Conservation (phyloP, 805 yeast genomes). For the Wickerhamiella lipophila region DNA sequence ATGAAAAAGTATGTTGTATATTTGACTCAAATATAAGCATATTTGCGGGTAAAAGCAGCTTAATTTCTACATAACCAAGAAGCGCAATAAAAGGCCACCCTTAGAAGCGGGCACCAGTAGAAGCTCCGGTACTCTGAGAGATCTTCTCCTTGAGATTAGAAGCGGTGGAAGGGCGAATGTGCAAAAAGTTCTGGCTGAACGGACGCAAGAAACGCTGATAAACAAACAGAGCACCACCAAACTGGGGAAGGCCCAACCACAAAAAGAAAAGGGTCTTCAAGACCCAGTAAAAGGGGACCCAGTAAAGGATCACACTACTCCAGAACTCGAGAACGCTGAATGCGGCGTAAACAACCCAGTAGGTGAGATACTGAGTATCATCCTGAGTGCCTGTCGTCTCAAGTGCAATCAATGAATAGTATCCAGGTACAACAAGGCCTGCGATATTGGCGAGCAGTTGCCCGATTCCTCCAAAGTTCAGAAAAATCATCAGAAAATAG, state of each 20-base stretch:
- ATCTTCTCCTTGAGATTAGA: slow-evolving; percentile 25
- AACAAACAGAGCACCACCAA: slow-evolving; percentile 71
- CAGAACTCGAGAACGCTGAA: slow-evolving; percentile 89
- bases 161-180: slow-evolving; percentile 20
- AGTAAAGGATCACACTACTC: slow-evolving; percentile 83
- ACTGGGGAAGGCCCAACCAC: slow-evolving; percentile 77
- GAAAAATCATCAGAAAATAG: slow-evolving; percentile 67
- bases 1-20: no score
- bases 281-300: slow-evolving; percentile 95
- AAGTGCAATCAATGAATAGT: slow-evolving; percentile 73
- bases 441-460: slow-evolving; percentile 86
- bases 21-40: no score
- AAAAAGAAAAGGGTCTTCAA: slow-evolving; percentile 79
- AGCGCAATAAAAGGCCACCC: no score
- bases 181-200: slow-evolving; percentile 30
- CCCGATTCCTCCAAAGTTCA: slow-evolving; percentile 91
- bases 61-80: no score
- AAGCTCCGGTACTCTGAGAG: slow-evolving; percentile 11
- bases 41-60: no score
- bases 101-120: slow-evolving; percentile 8
- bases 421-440: slow-evolving; percentile 83
- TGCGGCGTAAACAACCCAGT: slow-evolving; percentile 97
- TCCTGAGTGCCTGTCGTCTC: slow-evolving; percentile 56
- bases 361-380: slow-evolving; percentile 79
- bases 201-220: slow-evolving; percentile 61